Percentiles rank a stretch among this genome's conserved stretches.
Conservation (phyloP, 345 rosid species). For the Turritis glabra region DNA sequence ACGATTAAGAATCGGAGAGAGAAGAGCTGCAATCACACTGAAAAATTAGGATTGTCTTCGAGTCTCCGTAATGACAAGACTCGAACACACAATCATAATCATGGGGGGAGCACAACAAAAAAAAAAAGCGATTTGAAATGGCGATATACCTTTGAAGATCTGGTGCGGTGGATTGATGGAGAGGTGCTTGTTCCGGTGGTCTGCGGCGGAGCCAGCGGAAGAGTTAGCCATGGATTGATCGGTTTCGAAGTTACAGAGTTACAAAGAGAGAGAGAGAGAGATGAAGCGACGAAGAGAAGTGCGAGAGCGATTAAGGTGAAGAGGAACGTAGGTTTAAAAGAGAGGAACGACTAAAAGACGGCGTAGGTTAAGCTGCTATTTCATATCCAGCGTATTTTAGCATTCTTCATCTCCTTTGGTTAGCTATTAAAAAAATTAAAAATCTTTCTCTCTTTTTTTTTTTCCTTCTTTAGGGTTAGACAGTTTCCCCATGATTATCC, state of each 20-base stretch:
- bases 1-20: neutral
- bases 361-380: slow-evolving; percentile 22
- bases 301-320: slow-evolving; percentile 30
- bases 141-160: slow-evolving; percentile 71
- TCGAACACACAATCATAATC: neutral
- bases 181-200: slow-evolving; percentile 51
- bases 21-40: neutral
- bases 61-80: slow-evolving; percentile 15
- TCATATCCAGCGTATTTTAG: neutral
- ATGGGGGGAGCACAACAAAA: neutral
- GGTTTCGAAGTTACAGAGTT: slow-evolving; percentile 37
- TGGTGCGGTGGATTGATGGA: slow-evolving; percentile 64
- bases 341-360: slow-evolving; percentile 23
- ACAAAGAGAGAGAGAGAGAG: slow-evolving; percentile 15
- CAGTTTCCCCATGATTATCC: slow-evolving; percentile 26
- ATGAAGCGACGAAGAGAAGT: slow-evolving; percentile 12
- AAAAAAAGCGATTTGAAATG: neutral
- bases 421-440: neutral
- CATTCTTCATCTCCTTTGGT: neutral
- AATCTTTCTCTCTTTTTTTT: neutral
- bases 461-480: neutral
- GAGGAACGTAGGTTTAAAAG: slow-evolving; percentile 42
- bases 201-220: slow-evolving; percentile 48
- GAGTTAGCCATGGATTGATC: slow-evolving; percentile 70
- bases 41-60: slow-evolving; percentile 14